Conservation (phyloP, 345 rosid genomes). For the Eucalyptus brandiana region DNA sequence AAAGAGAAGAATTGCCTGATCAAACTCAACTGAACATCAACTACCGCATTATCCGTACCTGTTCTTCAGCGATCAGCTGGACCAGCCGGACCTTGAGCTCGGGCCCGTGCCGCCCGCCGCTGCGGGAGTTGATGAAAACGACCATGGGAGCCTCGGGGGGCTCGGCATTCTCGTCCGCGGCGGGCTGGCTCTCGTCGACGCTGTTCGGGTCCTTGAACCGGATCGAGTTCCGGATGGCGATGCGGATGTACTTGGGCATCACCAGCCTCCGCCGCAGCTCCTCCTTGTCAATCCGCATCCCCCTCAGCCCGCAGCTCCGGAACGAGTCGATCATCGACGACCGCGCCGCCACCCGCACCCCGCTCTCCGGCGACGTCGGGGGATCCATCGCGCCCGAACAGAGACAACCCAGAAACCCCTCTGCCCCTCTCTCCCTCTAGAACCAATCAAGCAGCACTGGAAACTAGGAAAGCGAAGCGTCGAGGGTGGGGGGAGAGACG, state of each 20-base stretch:
- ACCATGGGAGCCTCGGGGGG: slow-evolving; percentile 64
- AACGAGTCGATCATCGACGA: slow-evolving; percentile 60
- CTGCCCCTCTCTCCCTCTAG: not conserved
- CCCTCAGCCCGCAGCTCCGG: slow-evolving; percentile 48
- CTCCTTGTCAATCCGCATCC: slow-evolving; percentile 57
- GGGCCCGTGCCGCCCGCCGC: slow-evolving; percentile 87
- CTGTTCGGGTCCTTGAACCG: slow-evolving; percentile 26
- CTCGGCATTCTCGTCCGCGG: not conserved
- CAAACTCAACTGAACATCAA: not conserved
- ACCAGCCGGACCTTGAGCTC: slow-evolving; percentile 59
- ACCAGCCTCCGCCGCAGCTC: slow-evolving; percentile 39
- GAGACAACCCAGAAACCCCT: not conserved
- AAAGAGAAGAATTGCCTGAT: not conserved
- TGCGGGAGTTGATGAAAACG: slow-evolving; percentile 66
- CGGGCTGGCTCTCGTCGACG: not conserved
- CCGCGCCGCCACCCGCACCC: slow-evolving; percentile 42
- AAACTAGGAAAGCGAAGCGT: too few relatives aligned
- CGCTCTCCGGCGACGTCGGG: slow-evolving; percentile 29
- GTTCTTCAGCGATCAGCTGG: slow-evolving; percentile 67
- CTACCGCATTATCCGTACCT: slow-evolving; percentile 17
- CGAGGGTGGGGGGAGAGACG: too few relatives aligned
- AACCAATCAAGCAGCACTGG: not conserved
- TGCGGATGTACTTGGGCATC: slow-evolving; percentile 68
- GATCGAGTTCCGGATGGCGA: slow-evolving; percentile 49
- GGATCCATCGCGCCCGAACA: not conserved